These are phyloP conservation scores for Haplosporangium sp. DNA, from an alignment of 371 early-diverging fungal species.

Conservation along the genomic window DNA sequence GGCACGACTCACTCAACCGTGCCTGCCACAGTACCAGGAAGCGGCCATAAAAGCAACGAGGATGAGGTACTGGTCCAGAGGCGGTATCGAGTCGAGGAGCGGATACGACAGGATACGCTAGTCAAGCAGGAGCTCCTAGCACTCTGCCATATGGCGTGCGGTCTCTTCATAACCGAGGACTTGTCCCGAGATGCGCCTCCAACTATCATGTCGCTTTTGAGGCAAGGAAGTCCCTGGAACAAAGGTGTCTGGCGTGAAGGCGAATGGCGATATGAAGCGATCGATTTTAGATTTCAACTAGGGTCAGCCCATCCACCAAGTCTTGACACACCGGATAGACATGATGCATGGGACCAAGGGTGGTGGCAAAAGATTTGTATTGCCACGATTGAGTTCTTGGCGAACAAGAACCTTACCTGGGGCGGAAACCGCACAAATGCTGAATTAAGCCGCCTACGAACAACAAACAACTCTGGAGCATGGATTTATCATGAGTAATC, in stretches of 20 bases:
- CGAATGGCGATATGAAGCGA: conserved; percentile 37
- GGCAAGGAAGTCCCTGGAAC: conserved; percentile 41
- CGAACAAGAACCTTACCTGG: conserved; percentile 40
- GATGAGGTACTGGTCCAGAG: conserved; percentile 26
- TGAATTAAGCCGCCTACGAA: conserved; percentile 42
- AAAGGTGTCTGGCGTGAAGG: conserved; percentile 52
- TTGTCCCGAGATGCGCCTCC: conserved; percentile 15
- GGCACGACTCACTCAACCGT: conserved; percentile 6
- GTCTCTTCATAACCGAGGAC: conserved; percentile 35
- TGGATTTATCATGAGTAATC: conserved; percentile 49
- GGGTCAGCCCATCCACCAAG: not conserved
- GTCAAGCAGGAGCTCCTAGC: conserved; percentile 43
- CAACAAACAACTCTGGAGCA: conserved; percentile 23
- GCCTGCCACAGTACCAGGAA: not conserved
- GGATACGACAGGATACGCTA: conserved; percentile 30
- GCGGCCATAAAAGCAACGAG: not conserved
- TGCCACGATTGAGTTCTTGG: conserved; percentile 47
- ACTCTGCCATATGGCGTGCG: conserved; percentile 53
- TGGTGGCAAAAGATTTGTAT: conserved; percentile 48
- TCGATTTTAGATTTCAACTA: not conserved
- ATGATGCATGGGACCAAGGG: conserved; percentile 26
- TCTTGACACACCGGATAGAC: not conserved
- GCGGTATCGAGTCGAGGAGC: conserved; percentile 40
- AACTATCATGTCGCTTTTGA: conserved; percentile 47
- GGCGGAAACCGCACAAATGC: conserved; percentile 45